Percentiles rank a stretch among this genome's conserved stretches.
These are phyloP conservation scores for Wickerhamiella cacticola DNA, from an alignment of 805 yeast genomes.

Conservation along the genomic window DNA sequence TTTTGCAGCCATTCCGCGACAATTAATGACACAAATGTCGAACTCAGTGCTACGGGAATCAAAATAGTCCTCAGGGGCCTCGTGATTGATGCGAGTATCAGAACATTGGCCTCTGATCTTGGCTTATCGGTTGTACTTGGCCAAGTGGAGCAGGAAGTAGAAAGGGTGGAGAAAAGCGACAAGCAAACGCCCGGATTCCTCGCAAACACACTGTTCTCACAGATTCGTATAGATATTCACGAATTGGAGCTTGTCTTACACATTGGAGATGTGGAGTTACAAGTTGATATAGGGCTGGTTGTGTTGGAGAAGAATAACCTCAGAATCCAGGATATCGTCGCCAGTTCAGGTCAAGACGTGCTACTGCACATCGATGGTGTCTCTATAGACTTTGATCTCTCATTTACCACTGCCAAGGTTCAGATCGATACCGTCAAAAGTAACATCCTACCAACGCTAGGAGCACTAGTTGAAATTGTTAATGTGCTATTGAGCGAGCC, in stretches of 20 bases:
- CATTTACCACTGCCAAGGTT: not conserved
- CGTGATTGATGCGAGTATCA: slow-evolving; percentile 31
- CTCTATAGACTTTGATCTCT: not conserved
- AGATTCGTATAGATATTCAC: slow-evolving; percentile 22
- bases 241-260: slow-evolving; percentile 17
- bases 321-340: not conserved
- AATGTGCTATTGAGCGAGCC: slow-evolving; percentile 9
- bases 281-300: not conserved
- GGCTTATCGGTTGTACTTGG: slow-evolving; percentile 21
- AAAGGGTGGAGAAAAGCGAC: slow-evolving; percentile 4
- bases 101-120: slow-evolving; percentile 17
- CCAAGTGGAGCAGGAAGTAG: slow-evolving; percentile 16
- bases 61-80: slow-evolving; percentile 46
- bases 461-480: slow-evolving; percentile 7
- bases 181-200: slow-evolving; percentile 12
- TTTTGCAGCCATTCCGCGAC: slow-evolving; percentile 49
- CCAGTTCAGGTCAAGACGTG: not conserved
- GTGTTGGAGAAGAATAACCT: not conserved
- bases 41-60: slow-evolving; percentile 58
- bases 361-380: not conserved
- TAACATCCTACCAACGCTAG: slow-evolving; percentile 13
- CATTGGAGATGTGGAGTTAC: slow-evolving; percentile 15
- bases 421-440: slow-evolving; percentile 8
- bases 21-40: slow-evolving; percentile 42
- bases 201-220: slow-evolving; percentile 30